Conservation (phyloP, 2,329 filamentous ascomycete genomes). For the Colletotrichum lindemuthianum region DNA sequence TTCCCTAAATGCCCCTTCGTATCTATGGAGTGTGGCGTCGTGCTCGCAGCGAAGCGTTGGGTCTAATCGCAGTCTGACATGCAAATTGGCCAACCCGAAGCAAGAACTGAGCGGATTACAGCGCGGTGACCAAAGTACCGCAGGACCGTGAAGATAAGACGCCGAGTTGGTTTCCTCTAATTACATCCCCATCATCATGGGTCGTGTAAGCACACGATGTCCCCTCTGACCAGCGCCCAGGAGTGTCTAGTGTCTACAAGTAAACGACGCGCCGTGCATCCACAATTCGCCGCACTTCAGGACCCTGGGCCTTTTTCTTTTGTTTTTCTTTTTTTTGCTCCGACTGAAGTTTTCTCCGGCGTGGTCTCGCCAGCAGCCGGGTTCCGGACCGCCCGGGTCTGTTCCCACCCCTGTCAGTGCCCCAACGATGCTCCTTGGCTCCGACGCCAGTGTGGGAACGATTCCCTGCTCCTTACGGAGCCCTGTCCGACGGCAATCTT, state of each 20-base stretch:
- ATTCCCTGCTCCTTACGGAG: slow-evolving; percentile 12
- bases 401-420: slow-evolving; percentile 20
- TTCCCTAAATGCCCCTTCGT: too few relatives aligned
- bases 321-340: neutral
- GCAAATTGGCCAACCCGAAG: slow-evolving; percentile 4
- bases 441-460: slow-evolving; percentile 12
- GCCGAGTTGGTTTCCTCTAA: slow-evolving; percentile 1
- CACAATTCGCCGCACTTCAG: neutral
- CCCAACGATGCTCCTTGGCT: slow-evolving; percentile 17
- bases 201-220: too few relatives aligned
- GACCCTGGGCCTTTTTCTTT: neutral
- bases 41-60: too few relatives aligned
- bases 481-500: slow-evolving; percentile 9
- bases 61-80: slow-evolving; percentile 21
- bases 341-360: slow-evolving; percentile 14
- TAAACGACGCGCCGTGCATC: too few relatives aligned
- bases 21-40: too few relatives aligned
- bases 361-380: slow-evolving; percentile 26
- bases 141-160: slow-evolving; percentile 25
- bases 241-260: too few relatives aligned
- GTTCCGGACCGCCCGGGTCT: slow-evolving; percentile 25
- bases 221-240: too few relatives aligned
- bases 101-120: neutral
- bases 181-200: neutral
- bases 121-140: neutral